Evolutionary conservation across 345 rosid species (phyloP).

Genomic region (Populus deltoides): DNA sequence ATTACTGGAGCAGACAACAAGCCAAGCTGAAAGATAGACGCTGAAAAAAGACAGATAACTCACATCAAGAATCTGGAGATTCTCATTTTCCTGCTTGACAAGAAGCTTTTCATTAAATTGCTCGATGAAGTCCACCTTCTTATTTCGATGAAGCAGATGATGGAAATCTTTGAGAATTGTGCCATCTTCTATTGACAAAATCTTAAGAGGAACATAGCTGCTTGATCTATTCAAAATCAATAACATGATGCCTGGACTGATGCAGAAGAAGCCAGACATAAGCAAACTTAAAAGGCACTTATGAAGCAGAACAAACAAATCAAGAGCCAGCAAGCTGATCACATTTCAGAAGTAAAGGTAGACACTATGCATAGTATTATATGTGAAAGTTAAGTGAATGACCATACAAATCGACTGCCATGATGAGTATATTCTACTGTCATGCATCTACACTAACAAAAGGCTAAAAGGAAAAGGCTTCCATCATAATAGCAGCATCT

Average conservation of each 20-base stretch:
- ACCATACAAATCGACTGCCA: neutral
- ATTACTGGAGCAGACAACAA: neutral
- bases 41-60: conserved; percentile 21
- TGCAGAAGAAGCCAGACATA: conserved; percentile 10
- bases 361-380: neutral
- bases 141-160: conserved; percentile 90
- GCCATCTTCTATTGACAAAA: conserved; percentile 96
- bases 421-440: neutral
- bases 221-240: conserved; percentile 78
- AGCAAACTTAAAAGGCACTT: neutral
- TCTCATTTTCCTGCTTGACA: conserved; percentile 96
- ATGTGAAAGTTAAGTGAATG: neutral
- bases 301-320: neutral
- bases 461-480: no score
- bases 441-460: neutral
- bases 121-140: conserved; percentile 97
- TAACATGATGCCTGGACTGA: conserved; percentile 96
- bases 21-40: neutral
- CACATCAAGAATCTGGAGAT: conserved; percentile 97
- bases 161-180: conserved; percentile 83
- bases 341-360: neutral
- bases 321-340: neutral
- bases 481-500: neutral
- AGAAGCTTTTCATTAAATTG: conserved; percentile 98
- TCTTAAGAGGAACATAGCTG: conserved; percentile 77